phyloP scores from a whole-genome alignment of 495 filamentous ascomycete species.

The Chlorociboria aeruginascens region DNA sequence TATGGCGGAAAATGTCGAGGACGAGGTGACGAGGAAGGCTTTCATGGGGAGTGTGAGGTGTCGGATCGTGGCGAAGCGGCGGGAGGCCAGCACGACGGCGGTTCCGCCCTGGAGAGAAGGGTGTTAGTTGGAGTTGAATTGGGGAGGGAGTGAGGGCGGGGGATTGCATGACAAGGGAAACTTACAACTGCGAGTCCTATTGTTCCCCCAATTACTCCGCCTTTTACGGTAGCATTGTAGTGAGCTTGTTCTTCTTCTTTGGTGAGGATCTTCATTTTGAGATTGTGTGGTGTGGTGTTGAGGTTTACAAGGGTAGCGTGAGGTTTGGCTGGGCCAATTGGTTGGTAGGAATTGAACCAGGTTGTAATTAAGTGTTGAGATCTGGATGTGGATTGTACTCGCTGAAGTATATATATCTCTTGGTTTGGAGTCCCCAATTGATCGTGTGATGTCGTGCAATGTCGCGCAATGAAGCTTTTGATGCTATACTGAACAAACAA shows the following conservation, averaged over 20 bases:
- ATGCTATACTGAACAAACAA: no score
- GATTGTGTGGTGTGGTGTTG: no score
- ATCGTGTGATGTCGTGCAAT: no score
- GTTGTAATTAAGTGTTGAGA: no score
- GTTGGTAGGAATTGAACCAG: no score
- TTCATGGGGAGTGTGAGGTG: conserved; percentile 75
- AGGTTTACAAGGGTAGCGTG: no score
- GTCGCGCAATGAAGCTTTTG: no score
- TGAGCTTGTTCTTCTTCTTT: conserved; percentile 75
- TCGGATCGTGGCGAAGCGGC: conserved; percentile 61
- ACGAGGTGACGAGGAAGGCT: conserved; percentile 75
- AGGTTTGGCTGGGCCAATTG: no score
- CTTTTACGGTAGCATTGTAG: conserved; percentile 58
- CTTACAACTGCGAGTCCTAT: conserved; percentile 47
- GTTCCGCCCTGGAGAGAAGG: conserved; percentile 32
- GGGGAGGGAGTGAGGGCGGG: not conserved
- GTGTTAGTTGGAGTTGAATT: not conserved
- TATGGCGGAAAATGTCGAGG: conserved; percentile 76
- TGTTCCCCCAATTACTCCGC: conserved; percentile 59
- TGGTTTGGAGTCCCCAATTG: no score
- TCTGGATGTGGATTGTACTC: no score
- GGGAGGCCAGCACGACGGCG: conserved; percentile 48
- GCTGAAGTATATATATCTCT: no score
- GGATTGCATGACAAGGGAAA: conserved; percentile 1
- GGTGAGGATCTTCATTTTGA: conserved; percentile 79